These are phyloP conservation scores for Tubosaeta sp. DNA, from an alignment of 768 basidiomycete species.

Conservation along the genomic window DNA sequence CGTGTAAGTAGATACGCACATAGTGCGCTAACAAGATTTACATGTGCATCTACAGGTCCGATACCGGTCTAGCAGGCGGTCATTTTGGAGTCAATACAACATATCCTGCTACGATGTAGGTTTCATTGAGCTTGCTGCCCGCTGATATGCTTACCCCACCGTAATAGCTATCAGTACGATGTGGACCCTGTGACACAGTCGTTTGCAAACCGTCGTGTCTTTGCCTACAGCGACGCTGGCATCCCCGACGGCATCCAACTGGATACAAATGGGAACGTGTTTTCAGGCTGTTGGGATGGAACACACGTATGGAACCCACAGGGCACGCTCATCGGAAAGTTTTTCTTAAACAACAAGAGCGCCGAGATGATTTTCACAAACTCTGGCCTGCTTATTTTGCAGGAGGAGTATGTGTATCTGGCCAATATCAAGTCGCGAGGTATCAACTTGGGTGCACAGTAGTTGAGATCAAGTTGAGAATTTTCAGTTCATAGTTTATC, in stretches of 20 bases:
- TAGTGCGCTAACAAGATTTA: not conserved
- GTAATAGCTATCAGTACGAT: slow-evolving; percentile 62
- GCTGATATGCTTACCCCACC: not conserved
- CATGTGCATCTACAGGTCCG: slow-evolving; percentile 25
- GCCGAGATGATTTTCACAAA: slow-evolving; percentile 40
- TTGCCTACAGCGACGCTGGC: slow-evolving; percentile 64
- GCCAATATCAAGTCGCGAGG: slow-evolving; percentile 35
- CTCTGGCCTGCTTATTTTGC: slow-evolving; percentile 37
- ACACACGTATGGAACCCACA: slow-evolving; percentile 56
- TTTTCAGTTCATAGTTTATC: not conserved
- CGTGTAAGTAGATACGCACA: slow-evolving; percentile 38
- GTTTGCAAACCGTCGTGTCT: slow-evolving; percentile 59
- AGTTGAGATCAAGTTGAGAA: not conserved
- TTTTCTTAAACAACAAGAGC: slow-evolving; percentile 42
- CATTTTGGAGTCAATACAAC: slow-evolving; percentile 52
- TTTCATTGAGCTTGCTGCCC: not conserved
- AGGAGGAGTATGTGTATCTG: slow-evolving; percentile 37
- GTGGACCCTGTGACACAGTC: slow-evolving; percentile 53
- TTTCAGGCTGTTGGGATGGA: slow-evolving; percentile 64
- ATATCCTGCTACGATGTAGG: slow-evolving; percentile 65
- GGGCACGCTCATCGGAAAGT: slow-evolving; percentile 61
- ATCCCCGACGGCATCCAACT: slow-evolving; percentile 65
- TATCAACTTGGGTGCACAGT: slow-evolving; percentile 11
- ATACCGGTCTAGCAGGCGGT: slow-evolving; percentile 35
- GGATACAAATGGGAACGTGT: slow-evolving; percentile 63